A percentile compares a stretch with the other conserved stretches of the same genome.
These are phyloP conservation scores for Oryza coarctata DNA, from an alignment of 176 grass and related monocot genomes.

Conservation along the genomic window DNA sequence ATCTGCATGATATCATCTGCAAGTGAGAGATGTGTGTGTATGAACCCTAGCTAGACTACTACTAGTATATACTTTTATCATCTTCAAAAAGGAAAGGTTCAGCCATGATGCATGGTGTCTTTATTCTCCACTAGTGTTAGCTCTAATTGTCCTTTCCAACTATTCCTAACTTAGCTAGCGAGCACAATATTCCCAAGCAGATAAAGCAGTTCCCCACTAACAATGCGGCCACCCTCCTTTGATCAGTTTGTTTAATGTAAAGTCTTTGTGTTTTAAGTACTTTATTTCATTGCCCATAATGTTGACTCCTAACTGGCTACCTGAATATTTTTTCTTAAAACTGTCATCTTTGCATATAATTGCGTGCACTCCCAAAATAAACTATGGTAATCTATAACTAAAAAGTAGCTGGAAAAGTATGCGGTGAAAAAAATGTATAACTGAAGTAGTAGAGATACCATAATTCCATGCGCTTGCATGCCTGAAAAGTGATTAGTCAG, in stretches of 20 bases:
- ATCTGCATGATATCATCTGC: background rate
- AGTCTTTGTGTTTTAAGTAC: conserved; percentile 23
- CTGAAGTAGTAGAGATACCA: conserved; percentile 19
- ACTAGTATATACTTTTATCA: conserved; percentile 2
- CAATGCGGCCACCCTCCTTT: conserved; percentile 36
- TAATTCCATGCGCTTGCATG: conserved; percentile 42
- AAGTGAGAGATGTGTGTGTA: background rate
- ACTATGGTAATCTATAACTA: background rate
- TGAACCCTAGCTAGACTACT: background rate
- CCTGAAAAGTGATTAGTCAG: conserved; percentile 38
- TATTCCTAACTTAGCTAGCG: conserved; percentile 33
- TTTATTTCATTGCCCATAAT: conserved; percentile 45
- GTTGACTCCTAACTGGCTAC: conserved; percentile 35
- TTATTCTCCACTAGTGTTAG: conserved; percentile 51
- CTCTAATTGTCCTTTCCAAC: conserved; percentile 29
- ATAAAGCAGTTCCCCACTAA: conserved; percentile 50
- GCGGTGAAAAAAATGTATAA: conserved; percentile 6
- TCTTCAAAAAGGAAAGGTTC: conserved; percentile 38
- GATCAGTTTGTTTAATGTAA: conserved; percentile 39
- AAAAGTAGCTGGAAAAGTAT: background rate
- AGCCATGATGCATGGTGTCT: conserved; percentile 24
- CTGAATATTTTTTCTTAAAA: background rate
- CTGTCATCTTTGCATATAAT: conserved; percentile 15
- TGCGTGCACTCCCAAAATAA: conserved; percentile 25
- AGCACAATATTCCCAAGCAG: conserved; percentile 18